Conservation (phyloP, 106 monocot genomes). For the Dendrobium catenatum region DNA sequence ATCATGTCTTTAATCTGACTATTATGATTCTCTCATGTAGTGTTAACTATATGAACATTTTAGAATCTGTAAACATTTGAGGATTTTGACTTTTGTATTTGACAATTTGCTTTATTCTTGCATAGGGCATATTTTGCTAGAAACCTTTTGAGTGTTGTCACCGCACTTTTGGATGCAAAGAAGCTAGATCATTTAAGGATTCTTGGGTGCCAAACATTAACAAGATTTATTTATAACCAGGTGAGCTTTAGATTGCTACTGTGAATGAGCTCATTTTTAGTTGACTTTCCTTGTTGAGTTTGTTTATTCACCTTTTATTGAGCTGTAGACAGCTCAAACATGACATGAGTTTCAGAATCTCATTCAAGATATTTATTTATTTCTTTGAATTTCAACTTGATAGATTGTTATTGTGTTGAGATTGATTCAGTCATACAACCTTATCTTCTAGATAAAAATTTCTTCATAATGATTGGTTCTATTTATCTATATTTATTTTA, state of each 20-base stretch:
- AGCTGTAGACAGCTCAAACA: not conserved
- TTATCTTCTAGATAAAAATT: not conserved
- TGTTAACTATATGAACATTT: not conserved
- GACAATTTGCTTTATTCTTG: not conserved
- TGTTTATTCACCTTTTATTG: not conserved
- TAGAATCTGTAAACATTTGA: not conserved
- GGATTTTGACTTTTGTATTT: not conserved
- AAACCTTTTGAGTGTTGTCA: constrained; percentile 48
- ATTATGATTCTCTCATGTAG: not conserved
- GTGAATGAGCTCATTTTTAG: not conserved
- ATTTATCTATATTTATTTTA: not conserved
- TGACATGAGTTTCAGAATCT: not conserved
- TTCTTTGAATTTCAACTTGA: not conserved
- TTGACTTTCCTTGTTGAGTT: not conserved
- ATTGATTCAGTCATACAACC: not conserved
- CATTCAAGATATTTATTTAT: not conserved
- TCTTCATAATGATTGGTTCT: not conserved
- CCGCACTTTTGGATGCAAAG: constrained; percentile 73
- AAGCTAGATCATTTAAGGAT: constrained; percentile 37
- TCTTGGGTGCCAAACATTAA: constrained; percentile 80
- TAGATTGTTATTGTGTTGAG: not conserved
- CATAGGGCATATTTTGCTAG: constrained; percentile 9
- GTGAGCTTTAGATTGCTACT: constrained; percentile 2
- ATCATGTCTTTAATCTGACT: not conserved
- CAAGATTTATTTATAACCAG: constrained; percentile 41